These are phyloP conservation scores for Thymus quinquecostatus DNA, from an alignment of 257 asterid genomes.

Conservation along the genomic window DNA sequence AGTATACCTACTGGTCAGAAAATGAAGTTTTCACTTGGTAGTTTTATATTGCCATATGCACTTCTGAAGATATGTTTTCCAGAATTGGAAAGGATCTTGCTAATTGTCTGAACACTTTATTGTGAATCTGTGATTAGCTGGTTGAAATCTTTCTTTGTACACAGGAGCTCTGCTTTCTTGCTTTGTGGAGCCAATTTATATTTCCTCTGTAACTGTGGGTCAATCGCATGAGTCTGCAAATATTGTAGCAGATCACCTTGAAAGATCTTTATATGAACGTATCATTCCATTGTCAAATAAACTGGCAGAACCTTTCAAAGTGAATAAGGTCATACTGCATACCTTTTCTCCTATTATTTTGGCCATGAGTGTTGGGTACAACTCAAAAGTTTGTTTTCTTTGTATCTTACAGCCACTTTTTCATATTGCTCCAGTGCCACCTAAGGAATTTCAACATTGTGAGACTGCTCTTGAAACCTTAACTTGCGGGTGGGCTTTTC, in stretches of 20 bases:
- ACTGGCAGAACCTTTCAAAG: slow-evolving; percentile 65
- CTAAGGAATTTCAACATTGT: slow-evolving; percentile 82
- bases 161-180: slow-evolving; percentile 86
- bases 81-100: slow-evolving; percentile 2
- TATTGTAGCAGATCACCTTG: slow-evolving; percentile 39
- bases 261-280: slow-evolving; percentile 63
- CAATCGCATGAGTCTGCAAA: slow-evolving; percentile 47
- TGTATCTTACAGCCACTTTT: slow-evolving; percentile 58
- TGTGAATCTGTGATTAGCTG: background rate
- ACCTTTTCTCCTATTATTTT: background rate
- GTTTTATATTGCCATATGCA: background rate
- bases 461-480: slow-evolving; percentile 82
- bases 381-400: slow-evolving; percentile 21
- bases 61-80: slow-evolving; percentile 8
- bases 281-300: slow-evolving; percentile 56
- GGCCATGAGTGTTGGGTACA: slow-evolving; percentile 25
- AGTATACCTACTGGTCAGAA: slow-evolving; percentile 11
- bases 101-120: slow-evolving; percentile 4
- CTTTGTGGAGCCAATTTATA: slow-evolving; percentile 78
- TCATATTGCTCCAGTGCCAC: slow-evolving; percentile 69
- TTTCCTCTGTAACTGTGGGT: slow-evolving; percentile 76
- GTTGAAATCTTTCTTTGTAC: slow-evolving; percentile 18
- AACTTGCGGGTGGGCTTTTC: slow-evolving; percentile 78
- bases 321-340: slow-evolving; percentile 56
- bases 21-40: slow-evolving; percentile 21